Percentiles rank a stretch among this genome's conserved stretches.
These are phyloP conservation scores for Tremella yokohamensis DNA, from an alignment of 768 basidiomycete genomes.

Conservation along the genomic window DNA sequence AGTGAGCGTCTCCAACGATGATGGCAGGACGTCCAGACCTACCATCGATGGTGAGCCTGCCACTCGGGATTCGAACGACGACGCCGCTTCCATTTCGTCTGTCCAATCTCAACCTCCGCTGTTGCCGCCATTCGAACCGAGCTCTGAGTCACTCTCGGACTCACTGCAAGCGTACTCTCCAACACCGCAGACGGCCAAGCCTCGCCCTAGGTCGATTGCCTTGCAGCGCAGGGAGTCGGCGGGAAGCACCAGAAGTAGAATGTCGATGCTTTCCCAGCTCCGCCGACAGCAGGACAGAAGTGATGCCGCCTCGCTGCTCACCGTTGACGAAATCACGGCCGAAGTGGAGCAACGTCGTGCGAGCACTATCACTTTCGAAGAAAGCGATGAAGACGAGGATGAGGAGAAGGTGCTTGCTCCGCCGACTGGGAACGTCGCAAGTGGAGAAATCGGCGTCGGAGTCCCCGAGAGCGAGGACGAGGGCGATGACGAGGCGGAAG, in stretches of 20 bases:
- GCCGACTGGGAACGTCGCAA: background rate
- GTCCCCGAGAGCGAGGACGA: slow-evolving; percentile 7
- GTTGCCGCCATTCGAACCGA: slow-evolving; percentile 47
- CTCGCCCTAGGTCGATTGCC: slow-evolving; percentile 55
- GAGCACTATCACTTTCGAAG: slow-evolving; percentile 60
- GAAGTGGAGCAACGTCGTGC: slow-evolving; percentile 69
- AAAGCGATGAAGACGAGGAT: slow-evolving; percentile 46
- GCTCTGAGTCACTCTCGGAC: slow-evolving; percentile 71
- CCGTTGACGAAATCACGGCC: slow-evolving; percentile 96
- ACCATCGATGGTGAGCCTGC: slow-evolving; percentile 38
- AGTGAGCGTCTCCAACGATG: slow-evolving; percentile 45
- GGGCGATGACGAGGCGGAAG: slow-evolving; percentile 21
- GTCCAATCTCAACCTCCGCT: slow-evolving; percentile 39
- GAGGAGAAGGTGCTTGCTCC: slow-evolving; percentile 1
- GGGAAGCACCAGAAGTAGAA: slow-evolving; percentile 55
- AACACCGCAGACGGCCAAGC: slow-evolving; percentile 32
- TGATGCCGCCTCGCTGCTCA: slow-evolving; percentile 86
- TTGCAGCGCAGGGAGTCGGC: slow-evolving; percentile 34
- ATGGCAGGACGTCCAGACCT: slow-evolving; percentile 21
- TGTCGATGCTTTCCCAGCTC: slow-evolving; percentile 56
- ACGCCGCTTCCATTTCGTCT: background rate
- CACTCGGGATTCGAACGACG: background rate
- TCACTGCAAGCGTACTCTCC: slow-evolving; percentile 55
- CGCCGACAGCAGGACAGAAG: slow-evolving; percentile 59
- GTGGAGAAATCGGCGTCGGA: background rate